Percentiles rank a stretch among this genome's conserved stretches.
These are phyloP conservation scores for Neurospora intermedia DNA, from an alignment of 495 filamentous ascomycete genomes.

Conservation along the genomic window DNA sequence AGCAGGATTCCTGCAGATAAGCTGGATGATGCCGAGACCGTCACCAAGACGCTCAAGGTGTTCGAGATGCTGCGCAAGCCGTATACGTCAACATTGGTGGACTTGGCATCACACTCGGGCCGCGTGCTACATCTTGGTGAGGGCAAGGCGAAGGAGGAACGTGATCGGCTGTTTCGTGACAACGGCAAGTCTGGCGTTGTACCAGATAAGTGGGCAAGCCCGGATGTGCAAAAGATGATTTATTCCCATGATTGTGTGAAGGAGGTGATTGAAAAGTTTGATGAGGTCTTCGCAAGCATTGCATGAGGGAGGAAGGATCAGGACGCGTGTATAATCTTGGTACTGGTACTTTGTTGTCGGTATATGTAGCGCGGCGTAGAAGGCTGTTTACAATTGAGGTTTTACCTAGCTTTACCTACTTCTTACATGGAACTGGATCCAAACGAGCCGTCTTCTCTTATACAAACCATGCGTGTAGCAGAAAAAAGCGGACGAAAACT, in stretches of 20 bases:
- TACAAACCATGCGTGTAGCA: neutral
- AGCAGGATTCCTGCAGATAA: conserved; percentile 38
- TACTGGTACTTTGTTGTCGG: neutral
- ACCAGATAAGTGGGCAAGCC: conserved; percentile 71
- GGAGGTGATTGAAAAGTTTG: conserved; percentile 50
- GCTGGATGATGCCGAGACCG: conserved; percentile 35
- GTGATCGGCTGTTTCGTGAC: conserved; percentile 59
- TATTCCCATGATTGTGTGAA: conserved; percentile 60
- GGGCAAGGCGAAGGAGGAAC: conserved; percentile 63
- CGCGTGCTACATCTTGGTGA: conserved; percentile 62
- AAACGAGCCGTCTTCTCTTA: neutral
- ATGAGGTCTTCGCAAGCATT: conserved; percentile 40
- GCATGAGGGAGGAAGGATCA: neutral
- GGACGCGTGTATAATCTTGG: neutral
- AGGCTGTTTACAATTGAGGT: neutral
- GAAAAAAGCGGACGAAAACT: neutral
- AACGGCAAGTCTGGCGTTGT: conserved; percentile 45
- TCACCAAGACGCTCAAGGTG: conserved; percentile 55
- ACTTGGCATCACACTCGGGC: conserved; percentile 56
- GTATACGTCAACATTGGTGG: conserved; percentile 57
- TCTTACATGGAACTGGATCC: neutral
- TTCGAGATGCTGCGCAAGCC: conserved; percentile 67
- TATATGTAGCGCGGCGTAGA: neutral
- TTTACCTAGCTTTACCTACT: neutral
- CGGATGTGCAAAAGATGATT: conserved; percentile 66